phyloP scores from a whole-genome alignment of 176 grass and related monocot genomes.

The Cocos nucifera region DNA sequence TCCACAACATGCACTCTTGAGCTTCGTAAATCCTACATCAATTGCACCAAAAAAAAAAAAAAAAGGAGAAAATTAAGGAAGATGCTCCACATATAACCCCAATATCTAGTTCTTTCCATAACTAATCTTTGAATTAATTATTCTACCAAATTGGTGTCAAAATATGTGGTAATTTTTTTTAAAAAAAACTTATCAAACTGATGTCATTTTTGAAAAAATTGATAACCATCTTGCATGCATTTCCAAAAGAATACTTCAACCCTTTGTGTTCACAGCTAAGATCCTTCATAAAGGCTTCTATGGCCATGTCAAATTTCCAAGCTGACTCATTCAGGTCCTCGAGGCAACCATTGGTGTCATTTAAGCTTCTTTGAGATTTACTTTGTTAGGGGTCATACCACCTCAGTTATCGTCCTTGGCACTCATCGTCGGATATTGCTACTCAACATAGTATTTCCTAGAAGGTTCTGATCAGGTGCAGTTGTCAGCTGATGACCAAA shows the following conservation, averaged over 20 bases:
- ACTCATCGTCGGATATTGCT: no score
- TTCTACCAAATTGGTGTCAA: no score
- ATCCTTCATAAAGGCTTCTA: background rate
- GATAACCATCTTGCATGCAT: background rate
- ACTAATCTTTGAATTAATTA: no score
- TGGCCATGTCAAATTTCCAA: conserved; percentile 7
- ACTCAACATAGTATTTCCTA: no score
- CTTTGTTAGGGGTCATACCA: no score
- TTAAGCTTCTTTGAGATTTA: background rate
- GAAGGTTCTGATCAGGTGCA: no score
- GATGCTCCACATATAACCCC: background rate
- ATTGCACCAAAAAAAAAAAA: background rate
- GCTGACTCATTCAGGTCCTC: conserved; percentile 24
- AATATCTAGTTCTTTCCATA: background rate
- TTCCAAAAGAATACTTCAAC: conserved; percentile 21
- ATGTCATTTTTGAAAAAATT: no score
- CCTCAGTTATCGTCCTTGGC: no score
- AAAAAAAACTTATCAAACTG: conserved; percentile 10
- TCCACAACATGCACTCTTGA: conserved; percentile 22
- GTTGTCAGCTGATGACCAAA: no score
- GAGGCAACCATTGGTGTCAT: conserved; percentile 3
- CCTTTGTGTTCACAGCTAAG: conserved; percentile 11
- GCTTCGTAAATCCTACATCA: conserved; percentile 20
- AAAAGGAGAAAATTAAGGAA: background rate
- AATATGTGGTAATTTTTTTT: no score